Evolutionary conservation across 768 basidiomycete species (phyloP).

Genomic region (Neoboletus brunneissimus): DNA sequence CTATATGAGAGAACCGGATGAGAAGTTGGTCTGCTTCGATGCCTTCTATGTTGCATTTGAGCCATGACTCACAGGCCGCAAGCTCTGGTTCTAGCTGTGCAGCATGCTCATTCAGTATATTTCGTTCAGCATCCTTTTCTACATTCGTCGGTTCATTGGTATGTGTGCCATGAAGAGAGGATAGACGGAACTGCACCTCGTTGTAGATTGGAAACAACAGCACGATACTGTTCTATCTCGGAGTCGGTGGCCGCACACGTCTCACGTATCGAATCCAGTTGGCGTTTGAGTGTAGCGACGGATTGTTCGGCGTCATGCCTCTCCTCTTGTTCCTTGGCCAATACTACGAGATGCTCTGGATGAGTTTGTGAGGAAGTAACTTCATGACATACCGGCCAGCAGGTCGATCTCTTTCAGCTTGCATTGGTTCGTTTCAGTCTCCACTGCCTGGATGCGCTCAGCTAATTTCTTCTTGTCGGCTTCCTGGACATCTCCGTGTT

Average conservation of each 20-base stretch:
- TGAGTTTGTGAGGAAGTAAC: neutral
- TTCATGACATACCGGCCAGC: constrained; percentile 56
- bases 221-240: constrained; percentile 73
- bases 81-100: constrained; percentile 55
- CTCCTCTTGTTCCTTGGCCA: constrained; percentile 72
- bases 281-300: constrained; percentile 59
- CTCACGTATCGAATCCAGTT: constrained; percentile 62
- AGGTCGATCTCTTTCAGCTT: constrained; percentile 79
- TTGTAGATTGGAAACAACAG: constrained; percentile 55
- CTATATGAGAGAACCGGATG: constrained; percentile 67
- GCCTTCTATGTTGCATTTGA: constrained; percentile 74
- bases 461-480: constrained; percentile 57
- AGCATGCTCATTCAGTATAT: constrained; percentile 52
- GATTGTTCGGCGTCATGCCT: constrained; percentile 65
- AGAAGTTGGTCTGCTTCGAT: constrained; percentile 70
- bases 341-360: constrained; percentile 36
- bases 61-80: constrained; percentile 49
- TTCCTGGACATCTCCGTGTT: constrained; percentile 59
- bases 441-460: constrained; percentile 61
- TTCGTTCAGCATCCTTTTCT: constrained; percentile 71
- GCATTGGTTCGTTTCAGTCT: constrained; percentile 70
- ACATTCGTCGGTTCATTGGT: neutral
- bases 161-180: neutral
- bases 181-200: constrained; percentile 53
- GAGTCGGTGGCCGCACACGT: constrained; percentile 54